These are phyloP conservation scores for Aspergillus diversus DNA, from an alignment of 495 filamentous ascomycete species.

Conservation along the genomic window DNA sequence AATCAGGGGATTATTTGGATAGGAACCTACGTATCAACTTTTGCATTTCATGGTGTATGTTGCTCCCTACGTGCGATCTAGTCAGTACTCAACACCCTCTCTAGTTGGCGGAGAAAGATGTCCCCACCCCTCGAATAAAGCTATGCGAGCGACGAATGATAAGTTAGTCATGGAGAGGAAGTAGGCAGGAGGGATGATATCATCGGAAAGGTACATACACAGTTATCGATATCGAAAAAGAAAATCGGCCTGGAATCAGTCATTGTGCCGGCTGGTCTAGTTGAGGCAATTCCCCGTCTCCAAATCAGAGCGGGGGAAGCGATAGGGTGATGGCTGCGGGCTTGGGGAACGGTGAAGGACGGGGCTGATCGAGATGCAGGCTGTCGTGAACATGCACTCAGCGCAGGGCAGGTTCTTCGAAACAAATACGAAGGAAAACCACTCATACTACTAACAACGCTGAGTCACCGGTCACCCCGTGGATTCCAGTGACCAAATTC, in stretches of 20 bases:
- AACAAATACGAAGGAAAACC: background rate
- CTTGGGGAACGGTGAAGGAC: background rate
- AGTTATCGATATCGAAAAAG: constrained; percentile 98
- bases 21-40: constrained; percentile 58
- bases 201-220: constrained; percentile 54
- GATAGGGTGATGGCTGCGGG: background rate
- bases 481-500: too few relatives aligned
- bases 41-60: constrained; percentile 76
- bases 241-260: constrained; percentile 62
- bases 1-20: background rate
- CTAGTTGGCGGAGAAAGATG: background rate
- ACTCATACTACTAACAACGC: background rate
- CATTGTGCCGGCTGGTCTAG: constrained; percentile 10
- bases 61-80: constrained; percentile 50
- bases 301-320: constrained; percentile 5
- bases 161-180: constrained; percentile 14
- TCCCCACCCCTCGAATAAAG: constrained; percentile 57
- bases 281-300: constrained; percentile 5
- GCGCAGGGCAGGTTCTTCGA: background rate
- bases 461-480: background rate
- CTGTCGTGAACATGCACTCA: constrained; percentile 4
- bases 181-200: background rate
- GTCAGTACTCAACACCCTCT: constrained; percentile 22
- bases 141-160: constrained; percentile 32
- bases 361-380: background rate